These are phyloP conservation scores for Zangia roseola DNA, from an alignment of 768 basidiomycete species.

Conservation along the genomic window DNA sequence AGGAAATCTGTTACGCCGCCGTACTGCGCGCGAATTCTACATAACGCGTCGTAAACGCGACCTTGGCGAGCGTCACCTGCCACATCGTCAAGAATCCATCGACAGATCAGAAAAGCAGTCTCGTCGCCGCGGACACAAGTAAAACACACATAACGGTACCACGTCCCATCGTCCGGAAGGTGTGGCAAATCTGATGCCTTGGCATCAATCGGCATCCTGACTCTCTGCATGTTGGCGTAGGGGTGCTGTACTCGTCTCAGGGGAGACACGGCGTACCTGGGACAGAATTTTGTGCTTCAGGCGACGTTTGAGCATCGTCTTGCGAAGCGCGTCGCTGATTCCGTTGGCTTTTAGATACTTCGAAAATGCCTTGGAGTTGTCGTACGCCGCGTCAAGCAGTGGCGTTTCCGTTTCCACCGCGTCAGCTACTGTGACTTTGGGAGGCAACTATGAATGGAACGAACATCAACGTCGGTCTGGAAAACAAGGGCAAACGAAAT, in stretches of 20 bases:
- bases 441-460: slow-evolving; percentile 13
- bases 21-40: slow-evolving; percentile 17
- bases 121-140: not conserved
- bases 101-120: not conserved
- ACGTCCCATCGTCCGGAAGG: slow-evolving; percentile 34
- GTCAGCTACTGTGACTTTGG: slow-evolving; percentile 4
- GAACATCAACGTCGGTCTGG: not conserved
- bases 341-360: slow-evolving; percentile 29
- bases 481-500: not conserved
- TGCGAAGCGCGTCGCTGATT: slow-evolving; percentile 18
- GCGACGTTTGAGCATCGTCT: slow-evolving; percentile 24
- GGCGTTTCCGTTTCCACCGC: slow-evolving; percentile 2
- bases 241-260: too few species aligned
- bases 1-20: not conserved
- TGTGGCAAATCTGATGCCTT: slow-evolving; percentile 33
- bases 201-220: slow-evolving; percentile 29
- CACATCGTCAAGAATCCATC: not conserved
- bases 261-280: slow-evolving; percentile 40
- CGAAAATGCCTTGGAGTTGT: slow-evolving; percentile 40
- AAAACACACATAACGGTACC: slow-evolving; percentile 33
- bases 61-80: slow-evolving; percentile 16
- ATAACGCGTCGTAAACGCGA: slow-evolving; percentile 19
- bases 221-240: too few species aligned
- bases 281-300: slow-evolving; percentile 36
- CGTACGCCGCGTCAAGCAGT: slow-evolving; percentile 31